These are phyloP conservation scores for Penicillium brevicompactum DNA, from an alignment of 2,329 filamentous ascomycete species.

Conservation along the genomic window DNA sequence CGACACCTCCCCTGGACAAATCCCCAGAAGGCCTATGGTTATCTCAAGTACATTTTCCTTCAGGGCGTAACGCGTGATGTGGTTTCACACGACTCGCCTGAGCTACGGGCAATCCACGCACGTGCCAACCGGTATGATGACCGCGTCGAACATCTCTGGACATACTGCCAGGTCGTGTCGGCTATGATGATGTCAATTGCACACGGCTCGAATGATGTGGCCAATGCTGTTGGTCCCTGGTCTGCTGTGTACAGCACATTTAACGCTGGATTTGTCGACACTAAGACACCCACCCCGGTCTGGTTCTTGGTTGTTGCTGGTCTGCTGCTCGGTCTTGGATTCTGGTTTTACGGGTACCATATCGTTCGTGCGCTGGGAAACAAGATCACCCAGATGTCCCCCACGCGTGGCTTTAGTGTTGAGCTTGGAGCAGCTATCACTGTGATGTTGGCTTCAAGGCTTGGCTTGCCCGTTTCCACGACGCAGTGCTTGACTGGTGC, in stretches of 20 bases:
- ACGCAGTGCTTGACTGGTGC: constrained; percentile 42
- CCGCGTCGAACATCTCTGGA: constrained; percentile 52
- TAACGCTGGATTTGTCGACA: constrained; percentile 32
- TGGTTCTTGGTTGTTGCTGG: constrained; percentile 44
- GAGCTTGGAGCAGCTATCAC: constrained; percentile 47
- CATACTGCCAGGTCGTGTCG: constrained; percentile 45
- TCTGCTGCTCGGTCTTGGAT: constrained; percentile 42
- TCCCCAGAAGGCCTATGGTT: constrained; percentile 35
- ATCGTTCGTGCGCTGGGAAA: constrained; percentile 46
- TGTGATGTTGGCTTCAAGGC: constrained; percentile 36
- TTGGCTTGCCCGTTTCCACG: constrained; percentile 40
- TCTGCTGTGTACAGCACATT: constrained; percentile 42
- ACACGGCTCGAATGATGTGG: constrained; percentile 49
- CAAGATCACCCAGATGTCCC: constrained; percentile 44
- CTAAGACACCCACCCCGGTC: constrained; percentile 36
- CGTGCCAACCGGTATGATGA: constrained; percentile 50
- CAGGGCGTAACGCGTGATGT: constrained; percentile 48
- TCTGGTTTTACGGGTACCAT: constrained; percentile 46
- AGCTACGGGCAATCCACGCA: constrained; percentile 41
- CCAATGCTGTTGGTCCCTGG: constrained; percentile 48
- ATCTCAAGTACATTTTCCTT: constrained; percentile 47
- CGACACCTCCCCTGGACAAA: constrained; percentile 12
- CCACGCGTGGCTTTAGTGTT: constrained; percentile 33
- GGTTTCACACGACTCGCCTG: constrained; percentile 41
- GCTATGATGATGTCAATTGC: constrained; percentile 49